Evolutionary conservation across 345 rosid species (phyloP), one percentile per base, ranked within the genome.

Genomic region (Gynandropsis gynandra): DNA sequence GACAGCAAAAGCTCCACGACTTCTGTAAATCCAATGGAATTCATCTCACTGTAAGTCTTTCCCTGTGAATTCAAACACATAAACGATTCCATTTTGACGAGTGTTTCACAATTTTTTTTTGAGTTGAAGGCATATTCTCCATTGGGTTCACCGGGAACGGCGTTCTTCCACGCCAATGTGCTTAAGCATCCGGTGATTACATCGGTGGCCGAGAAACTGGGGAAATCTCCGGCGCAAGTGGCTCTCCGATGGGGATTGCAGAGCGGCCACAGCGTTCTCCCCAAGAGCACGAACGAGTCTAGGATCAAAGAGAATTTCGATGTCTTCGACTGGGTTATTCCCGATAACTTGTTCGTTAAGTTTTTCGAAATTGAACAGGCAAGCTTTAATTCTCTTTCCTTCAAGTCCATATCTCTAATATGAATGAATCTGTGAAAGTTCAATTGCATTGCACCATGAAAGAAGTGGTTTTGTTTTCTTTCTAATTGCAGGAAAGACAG

Each of bases 221-320:
- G 85, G 33, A 79, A 45, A 57, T 54, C 73, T 32, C 68, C 79
- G 0, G 85, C 89, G 29, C 78, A 82, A 68, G 80, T 79, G 13
- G 79, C 81, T 42, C 69, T 77, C 0, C 83, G 80, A 0, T 82
- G 89, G 89, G 89, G 80, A 15, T 64, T 79, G n/a, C 83, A 79
- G 61, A 61, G 50, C 66, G 85, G 83, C 39, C 78, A 77, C 27
- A 82, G 83, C 50, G 81, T 79, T 4, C 43, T 79, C n/a, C 80
- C 85, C n/a, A 82, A 82, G 66, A 82, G 81, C 55, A 69, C 73
- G 3, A 74, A 49, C 55, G 75, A 69, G 60, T 57, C 62, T 5
- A 64, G 83, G 45, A 76, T 82, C 48, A 38, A 27, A 20, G 71
- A 73, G 13, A 79, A 82, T 50, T 47, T 65, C 7, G 73, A 73